phyloP scores from a whole-genome alignment of 768 basidiomycete genomes.

The Collybia sordida region DNA sequence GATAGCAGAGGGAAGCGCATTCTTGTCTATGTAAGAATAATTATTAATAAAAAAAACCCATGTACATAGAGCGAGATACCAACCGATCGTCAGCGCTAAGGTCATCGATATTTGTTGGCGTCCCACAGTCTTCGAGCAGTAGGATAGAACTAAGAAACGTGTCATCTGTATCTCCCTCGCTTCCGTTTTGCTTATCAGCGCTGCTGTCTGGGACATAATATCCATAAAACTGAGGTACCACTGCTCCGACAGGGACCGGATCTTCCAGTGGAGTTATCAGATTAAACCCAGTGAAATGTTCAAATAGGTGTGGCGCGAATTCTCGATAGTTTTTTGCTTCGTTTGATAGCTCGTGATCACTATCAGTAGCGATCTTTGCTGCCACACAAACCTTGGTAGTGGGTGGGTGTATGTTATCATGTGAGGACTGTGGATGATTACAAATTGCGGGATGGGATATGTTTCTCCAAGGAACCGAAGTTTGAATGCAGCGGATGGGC shows the following conservation, averaged over 20 bases:
- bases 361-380: constrained; percentile 42
- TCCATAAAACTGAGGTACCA: constrained; percentile 67
- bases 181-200: too few species aligned
- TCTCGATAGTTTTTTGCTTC: constrained; percentile 45
- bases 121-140: constrained; percentile 43
- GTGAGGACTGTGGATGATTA: too few species aligned
- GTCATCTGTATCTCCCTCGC: too few species aligned
- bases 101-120: constrained; percentile 18
- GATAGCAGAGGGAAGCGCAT: too few species aligned
- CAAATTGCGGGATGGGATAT: neutral
- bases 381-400: constrained; percentile 39
- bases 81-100: constrained; percentile 39
- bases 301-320: constrained; percentile 43
- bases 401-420: constrained; percentile 8
- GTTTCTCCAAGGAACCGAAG: too few species aligned
- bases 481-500: too few species aligned
- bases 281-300: constrained; percentile 52
- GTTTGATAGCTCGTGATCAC: constrained; percentile 32
- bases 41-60: too few species aligned
- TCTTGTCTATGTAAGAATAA: too few species aligned
- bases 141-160: constrained; percentile 39
- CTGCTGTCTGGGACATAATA: constrained; percentile 39
- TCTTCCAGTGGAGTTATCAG: constrained; percentile 38
- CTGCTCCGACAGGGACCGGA: constrained; percentile 46
- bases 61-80: neutral